These are phyloP conservation scores for Eimeria falciformis DNA, from an alignment of 169 alveolate genomes.

Conservation along the genomic window DNA sequence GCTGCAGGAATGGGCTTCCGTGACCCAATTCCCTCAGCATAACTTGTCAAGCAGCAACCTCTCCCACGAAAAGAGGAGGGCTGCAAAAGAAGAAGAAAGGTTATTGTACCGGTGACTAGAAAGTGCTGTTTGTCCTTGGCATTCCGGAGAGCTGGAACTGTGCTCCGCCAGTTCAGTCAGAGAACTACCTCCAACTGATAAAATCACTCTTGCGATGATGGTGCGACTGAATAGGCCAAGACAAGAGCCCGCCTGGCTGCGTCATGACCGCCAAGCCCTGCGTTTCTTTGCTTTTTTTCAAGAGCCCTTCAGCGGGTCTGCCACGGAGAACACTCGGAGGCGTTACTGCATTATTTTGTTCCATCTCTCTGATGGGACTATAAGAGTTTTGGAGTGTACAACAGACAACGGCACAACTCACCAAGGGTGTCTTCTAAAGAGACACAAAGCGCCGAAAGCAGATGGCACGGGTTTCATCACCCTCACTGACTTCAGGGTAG, in stretches of 20 bases:
- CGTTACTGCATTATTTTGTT: constrained; percentile 88
- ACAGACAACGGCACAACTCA: constrained; percentile 90
- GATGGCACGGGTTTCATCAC: constrained; percentile 82
- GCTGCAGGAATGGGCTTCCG: constrained; percentile 17
- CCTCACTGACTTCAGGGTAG: constrained; percentile 87
- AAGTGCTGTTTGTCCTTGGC: no score
- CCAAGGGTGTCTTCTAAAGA: constrained; percentile 89
- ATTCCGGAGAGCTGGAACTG: no score
- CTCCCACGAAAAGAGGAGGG: constrained; percentile 58
- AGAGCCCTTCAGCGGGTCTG: constrained; percentile 90
- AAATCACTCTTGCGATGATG: no score
- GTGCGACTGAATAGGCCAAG: constrained; percentile 83
- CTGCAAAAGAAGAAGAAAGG: constrained; percentile 49
- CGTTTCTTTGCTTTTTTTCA: constrained; percentile 89
- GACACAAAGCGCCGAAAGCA: constrained; percentile 86
- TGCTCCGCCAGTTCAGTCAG: no score
- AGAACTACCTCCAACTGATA: no score
- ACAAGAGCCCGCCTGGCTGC: constrained; percentile 92
- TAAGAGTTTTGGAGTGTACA: constrained; percentile 89
- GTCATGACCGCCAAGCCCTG: constrained; percentile 90
- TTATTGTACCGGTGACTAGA: constrained; percentile 42
- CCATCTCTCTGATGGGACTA: constrained; percentile 91
- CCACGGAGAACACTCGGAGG: constrained; percentile 90
- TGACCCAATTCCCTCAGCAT: not conserved
- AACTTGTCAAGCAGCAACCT: not conserved